A percentile compares a stretch with the other conserved stretches of the same genome.
Evolutionary conservation across 352 stramenopile species (phyloP).

Genomic region (Detonula confervacea): DNA sequence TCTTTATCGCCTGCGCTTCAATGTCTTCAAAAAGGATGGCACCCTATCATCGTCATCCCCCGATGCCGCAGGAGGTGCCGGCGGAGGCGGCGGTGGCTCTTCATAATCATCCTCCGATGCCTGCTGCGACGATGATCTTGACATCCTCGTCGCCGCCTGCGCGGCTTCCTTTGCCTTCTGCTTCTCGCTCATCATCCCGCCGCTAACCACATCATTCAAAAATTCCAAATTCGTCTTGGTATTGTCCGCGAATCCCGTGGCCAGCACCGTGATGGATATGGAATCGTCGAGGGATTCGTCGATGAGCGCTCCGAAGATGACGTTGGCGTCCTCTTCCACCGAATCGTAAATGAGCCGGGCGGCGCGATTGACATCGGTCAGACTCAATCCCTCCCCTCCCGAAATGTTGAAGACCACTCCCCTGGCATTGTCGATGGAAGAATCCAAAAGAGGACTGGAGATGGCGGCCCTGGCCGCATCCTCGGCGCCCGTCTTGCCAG

Average conservation of each 20-base stretch:
- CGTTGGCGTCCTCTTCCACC: conserved; percentile 87
- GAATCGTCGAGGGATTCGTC: conserved; percentile 62
- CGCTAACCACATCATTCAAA: conserved; percentile 53
- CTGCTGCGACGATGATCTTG: too few species aligned
- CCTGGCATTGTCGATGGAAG: conserved; percentile 70
- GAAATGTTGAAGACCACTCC: conserved; percentile 85
- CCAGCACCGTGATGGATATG: conserved; percentile 76
- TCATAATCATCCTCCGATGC: conserved; percentile 34
- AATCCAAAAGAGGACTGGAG: conserved; percentile 80
- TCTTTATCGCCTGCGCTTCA: conserved; percentile 61
- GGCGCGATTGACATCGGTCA: conserved; percentile 89
- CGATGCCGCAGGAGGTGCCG: too few species aligned
- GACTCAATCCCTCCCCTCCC: conserved; percentile 76
- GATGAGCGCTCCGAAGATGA: conserved; percentile 88
- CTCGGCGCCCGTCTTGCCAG: conserved; percentile 88
- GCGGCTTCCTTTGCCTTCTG: conserved; percentile 8
- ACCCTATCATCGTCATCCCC: conserved; percentile 45
- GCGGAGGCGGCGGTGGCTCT: conserved; percentile 5
- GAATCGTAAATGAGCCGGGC: conserved; percentile 86
- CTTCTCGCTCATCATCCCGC: conserved; percentile 26
- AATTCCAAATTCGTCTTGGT: conserved; percentile 46
- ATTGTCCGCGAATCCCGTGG: conserved; percentile 59
- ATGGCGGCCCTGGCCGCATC: conserved; percentile 81
- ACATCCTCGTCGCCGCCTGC: conserved; percentile 12
- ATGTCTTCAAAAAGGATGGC: conserved; percentile 48